phyloP scores from a whole-genome alignment of 2,329 filamentous ascomycete genomes.

The Aspergillus pseudonomiae region DNA sequence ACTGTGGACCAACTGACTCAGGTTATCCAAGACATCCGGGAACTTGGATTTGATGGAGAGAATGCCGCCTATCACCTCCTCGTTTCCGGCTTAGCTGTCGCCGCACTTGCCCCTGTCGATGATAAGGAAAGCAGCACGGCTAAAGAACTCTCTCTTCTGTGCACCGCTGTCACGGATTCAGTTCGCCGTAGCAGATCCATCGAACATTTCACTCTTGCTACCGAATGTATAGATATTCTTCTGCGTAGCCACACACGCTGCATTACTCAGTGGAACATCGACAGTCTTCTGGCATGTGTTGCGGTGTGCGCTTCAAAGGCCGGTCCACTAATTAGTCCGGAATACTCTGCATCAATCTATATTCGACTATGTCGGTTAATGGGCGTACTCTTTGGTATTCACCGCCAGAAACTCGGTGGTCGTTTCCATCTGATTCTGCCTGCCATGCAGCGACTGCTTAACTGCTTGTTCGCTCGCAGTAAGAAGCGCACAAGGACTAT shows the following conservation, averaged over 20 bases:
- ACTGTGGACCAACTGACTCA: constrained; percentile 31
- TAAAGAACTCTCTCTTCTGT: constrained; percentile 41
- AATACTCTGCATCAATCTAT: constrained; percentile 50
- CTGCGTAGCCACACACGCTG: constrained; percentile 45
- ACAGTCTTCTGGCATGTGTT: constrained; percentile 45
- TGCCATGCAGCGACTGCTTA: constrained; percentile 58
- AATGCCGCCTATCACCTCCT: constrained; percentile 37
- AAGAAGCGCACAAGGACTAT: constrained; percentile 35
- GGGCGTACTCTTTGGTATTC: constrained; percentile 57
- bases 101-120: constrained; percentile 36
- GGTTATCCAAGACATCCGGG: constrained; percentile 35
- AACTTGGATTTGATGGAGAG: constrained; percentile 33
- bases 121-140: constrained; percentile 42
- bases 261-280: constrained; percentile 50
- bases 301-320: constrained; percentile 38
- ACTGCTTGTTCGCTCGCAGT: constrained; percentile 57
- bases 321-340: constrained; percentile 35
- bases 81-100: constrained; percentile 40
- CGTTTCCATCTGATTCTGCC: constrained; percentile 63
- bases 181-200: constrained; percentile 35
- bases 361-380: constrained; percentile 58
- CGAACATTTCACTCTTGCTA: constrained; percentile 44
- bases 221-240: constrained; percentile 44
- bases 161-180: constrained; percentile 36
- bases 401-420: constrained; percentile 61